A percentile compares a stretch with the other conserved stretches of the same genome.
Evolutionary conservation across 805 yeast species (phyloP).

Genomic region (Grigorovia yakushimaensis): DNA sequence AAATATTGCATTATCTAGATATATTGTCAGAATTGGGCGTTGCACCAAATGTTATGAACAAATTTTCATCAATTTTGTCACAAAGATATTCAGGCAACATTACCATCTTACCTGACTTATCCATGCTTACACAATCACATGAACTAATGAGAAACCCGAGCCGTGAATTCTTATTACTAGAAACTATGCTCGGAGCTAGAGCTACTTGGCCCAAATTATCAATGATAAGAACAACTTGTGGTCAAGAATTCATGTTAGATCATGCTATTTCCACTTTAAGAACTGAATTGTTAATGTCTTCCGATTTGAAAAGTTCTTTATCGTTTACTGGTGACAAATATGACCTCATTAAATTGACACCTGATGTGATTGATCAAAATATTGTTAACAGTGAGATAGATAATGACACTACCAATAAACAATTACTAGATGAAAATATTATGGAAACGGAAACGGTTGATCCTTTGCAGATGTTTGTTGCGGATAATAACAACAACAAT

Average conservation of each 20-base stretch:
- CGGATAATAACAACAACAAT: not conserved
- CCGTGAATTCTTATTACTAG: constrained; percentile 56
- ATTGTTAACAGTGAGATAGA: not conserved
- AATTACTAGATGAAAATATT: constrained; percentile 16
- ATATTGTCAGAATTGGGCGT: constrained; percentile 69
- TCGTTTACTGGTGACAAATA: constrained; percentile 18
- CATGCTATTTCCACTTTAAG: constrained; percentile 60
- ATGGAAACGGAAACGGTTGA: constrained; percentile 17
- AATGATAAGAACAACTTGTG: constrained; percentile 78
- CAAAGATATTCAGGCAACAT: constrained; percentile 92
- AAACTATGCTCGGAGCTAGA: constrained; percentile 68
- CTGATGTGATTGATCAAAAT: constrained; percentile 1
- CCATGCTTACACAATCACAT: constrained; percentile 43
- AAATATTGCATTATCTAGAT: constrained; percentile 68
- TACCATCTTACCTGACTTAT: constrained; percentile 76
- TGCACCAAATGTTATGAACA: constrained; percentile 60
- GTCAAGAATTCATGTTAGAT: constrained; percentile 81
- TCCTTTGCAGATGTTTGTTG: constrained; percentile 10
- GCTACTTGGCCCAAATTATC: constrained; percentile 93
- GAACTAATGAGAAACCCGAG: constrained; percentile 74
- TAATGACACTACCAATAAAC: not conserved
- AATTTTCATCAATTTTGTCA: constrained; percentile 62
- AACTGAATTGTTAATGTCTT: constrained; percentile 43
- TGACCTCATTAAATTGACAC: constrained; percentile 5
- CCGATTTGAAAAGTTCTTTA: constrained; percentile 25